Base-by-base conservation (phyloP, 2,329 filamentous ascomycete species). In the Colletotrichum kahawae region DNA sequence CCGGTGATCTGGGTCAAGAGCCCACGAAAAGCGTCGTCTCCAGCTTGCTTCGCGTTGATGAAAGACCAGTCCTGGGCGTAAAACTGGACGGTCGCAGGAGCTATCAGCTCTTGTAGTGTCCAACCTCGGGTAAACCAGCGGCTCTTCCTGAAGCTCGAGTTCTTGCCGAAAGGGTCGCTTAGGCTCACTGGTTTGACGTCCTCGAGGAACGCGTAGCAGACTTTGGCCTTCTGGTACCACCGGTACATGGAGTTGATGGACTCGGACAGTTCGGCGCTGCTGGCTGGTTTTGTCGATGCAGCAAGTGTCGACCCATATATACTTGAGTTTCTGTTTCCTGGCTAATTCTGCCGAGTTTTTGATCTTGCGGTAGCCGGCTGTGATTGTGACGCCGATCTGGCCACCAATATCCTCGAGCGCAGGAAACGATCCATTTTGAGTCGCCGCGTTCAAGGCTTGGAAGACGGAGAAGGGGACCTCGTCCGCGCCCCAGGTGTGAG, bases 81-180 rank as follows among this genome's bases (percentile, higher is more conserved):
- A 10, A 72, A 72, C 7, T 72, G 21, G 7, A 72, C 70, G 3
- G 18, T 29, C 9, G 16, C 36, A 1, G 70, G 70, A 1, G 70
- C 70, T 3, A 72, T 69, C 24, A 72, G 56, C n/a, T 72, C 70
- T 6, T 72, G 70, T 13, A 72, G 3, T 1, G 70, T 72, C 70
- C 70, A 72, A 2, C 70, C 70, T 10, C 70, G 14, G 1, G 70
- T 69, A 4, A 72, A 72, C 70, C 70, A 72, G 2, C 70, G 70
- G 14, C 70, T 72, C 4, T 21, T 33, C 3, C n/a, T 56, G n/a
- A 72, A 72, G 12, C 36, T 54, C 2, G 64, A 72, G 3, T 43
- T 83, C 33, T 87, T 94, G 1, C 93, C 93, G 82, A 95, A 96
- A 2, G 94, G 94, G 79, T 95, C 92, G 69, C 89, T 89, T 1